phyloP scores from a whole-genome alignment of 768 basidiomycete species.

The Trametes cinnabarina region DNA sequence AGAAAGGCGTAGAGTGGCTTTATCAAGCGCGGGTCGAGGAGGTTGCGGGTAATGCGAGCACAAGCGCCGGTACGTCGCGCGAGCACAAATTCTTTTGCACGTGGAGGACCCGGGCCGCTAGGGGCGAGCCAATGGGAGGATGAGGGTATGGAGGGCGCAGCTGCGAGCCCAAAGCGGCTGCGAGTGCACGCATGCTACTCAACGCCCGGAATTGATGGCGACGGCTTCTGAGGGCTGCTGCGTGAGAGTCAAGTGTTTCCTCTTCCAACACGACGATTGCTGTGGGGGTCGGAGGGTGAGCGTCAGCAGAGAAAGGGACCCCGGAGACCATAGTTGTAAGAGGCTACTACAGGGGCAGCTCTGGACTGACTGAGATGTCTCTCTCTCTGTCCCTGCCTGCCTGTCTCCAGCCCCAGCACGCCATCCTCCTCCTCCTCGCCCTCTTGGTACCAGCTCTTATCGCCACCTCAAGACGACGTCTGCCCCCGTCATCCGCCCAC shows the following conservation, averaged over 20 bases:
- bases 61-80: too few species aligned
- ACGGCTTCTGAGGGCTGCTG: too few species aligned
- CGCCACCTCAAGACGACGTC: not conserved
- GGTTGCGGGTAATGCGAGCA: not conserved
- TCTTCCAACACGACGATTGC: too few species aligned
- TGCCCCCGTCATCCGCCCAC: constrained; percentile 3
- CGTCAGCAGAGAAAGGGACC: constrained; percentile 8
- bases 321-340: constrained; percentile 1
- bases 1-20: not conserved
- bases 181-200: not conserved
- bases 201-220: too few species aligned
- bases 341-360: not conserved
- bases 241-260: too few species aligned
- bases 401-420: not conserved
- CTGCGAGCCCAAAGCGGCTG: not conserved
- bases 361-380: too few species aligned
- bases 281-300: too few species aligned
- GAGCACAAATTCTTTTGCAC: constrained; percentile 6
- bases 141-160: not conserved
- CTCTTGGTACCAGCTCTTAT: constrained; percentile 1
- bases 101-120: not conserved
- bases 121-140: not conserved
- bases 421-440: not conserved
- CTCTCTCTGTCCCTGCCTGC: constrained; percentile 1
- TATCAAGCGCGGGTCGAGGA: not conserved